Percentiles rank a stretch among this genome's conserved stretches.
Conservation (phyloP, 768 basidiomycete species). For the Rubroboletus satanas region DNA sequence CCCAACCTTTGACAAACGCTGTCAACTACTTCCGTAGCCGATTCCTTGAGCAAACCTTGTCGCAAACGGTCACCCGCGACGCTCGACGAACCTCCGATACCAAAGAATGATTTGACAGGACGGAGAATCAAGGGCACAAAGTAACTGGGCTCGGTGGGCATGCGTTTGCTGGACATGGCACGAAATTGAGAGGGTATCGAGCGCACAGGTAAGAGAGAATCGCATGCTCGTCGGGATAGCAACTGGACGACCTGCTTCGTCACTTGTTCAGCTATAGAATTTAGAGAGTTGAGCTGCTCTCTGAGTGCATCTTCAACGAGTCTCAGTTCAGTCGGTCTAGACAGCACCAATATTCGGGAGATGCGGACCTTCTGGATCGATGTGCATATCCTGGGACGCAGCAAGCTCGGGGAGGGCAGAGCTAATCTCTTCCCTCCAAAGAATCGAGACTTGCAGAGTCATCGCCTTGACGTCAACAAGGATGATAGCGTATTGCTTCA, state of each 20-base stretch:
- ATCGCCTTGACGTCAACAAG: conserved; percentile 66
- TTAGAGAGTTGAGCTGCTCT: conserved; percentile 47
- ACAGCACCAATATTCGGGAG: background rate
- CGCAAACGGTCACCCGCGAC: conserved; percentile 60
- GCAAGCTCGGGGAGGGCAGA: conserved; percentile 52
- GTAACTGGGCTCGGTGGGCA: conserved; percentile 77
- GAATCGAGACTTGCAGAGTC: conserved; percentile 43
- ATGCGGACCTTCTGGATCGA: conserved; percentile 49
- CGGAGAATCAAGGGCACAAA: conserved; percentile 80
- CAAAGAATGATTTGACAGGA: conserved; percentile 75
- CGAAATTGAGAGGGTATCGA: conserved; percentile 90
- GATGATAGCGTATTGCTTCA: conserved; percentile 63
- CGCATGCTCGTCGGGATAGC: conserved; percentile 76
- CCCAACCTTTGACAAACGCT: conserved; percentile 60
- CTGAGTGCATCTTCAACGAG: conserved; percentile 48
- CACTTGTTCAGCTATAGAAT: conserved; percentile 51
- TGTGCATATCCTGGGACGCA: conserved; percentile 30
- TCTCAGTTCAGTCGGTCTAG: background rate
- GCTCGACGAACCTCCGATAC: conserved; percentile 42
- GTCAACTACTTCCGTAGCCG: conserved; percentile 65
- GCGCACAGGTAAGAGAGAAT: conserved; percentile 78
- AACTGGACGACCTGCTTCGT: conserved; percentile 65
- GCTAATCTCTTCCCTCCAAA: conserved; percentile 71
- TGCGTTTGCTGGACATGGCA: conserved; percentile 71
- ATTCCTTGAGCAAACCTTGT: conserved; percentile 46